Evolutionary conservation across 192 early-diverging fungal species (phyloP), one percentile per base, ranked within the genome.

Genomic region (Rhizophagus clarus): DNA sequence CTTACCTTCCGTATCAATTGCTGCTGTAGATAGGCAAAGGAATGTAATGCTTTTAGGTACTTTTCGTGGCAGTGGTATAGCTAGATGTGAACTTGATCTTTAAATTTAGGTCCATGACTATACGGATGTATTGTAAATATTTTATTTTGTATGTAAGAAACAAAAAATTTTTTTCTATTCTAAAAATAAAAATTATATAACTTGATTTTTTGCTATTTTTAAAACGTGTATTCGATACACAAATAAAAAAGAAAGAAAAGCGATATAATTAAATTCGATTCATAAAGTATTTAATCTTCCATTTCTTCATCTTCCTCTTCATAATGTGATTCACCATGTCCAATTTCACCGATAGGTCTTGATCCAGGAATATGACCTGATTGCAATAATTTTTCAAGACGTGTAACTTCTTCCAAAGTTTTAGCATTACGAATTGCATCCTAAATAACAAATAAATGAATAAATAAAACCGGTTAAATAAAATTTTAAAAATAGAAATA

Each of bases 381-480:
- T 76, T 89, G 86, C 69, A 96, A 83, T 67, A 88, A 81, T 74
- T 90, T 87, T 78, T 96, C 94, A 81, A 96, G 80, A 60, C 88
- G 82, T 29, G 87, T 84, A 67, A 95, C 90, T 78, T 96, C 95
- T 45, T 94, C 93, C 83, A 96, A 79, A 15, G 91, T 92, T 49
- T 84, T 92, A 15, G 94, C 95, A 47, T 91, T 87, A 29, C 89
- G 87, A 73, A 96, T 87, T n/a, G 94, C 93, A 31, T 91, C 92
- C 74, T 87, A 60, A 51, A 74, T 26, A 62, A 34, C 61, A 34
- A 34, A 34, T 34, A 34, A 34, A 14, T 12, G 9, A 10, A 49
- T 20, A 68, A 77, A 67, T 66, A 49, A 68, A 68, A 49, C 24
- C 49, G 3, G 9, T 40, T 37, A 42, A 40, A 22, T n/a, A n/a